Evolutionary conservation across 1,139 yeast species (phyloP), one percentile per base, ranked within the genome.

Genomic region (Geotrichum citri-aurantii): DNA sequence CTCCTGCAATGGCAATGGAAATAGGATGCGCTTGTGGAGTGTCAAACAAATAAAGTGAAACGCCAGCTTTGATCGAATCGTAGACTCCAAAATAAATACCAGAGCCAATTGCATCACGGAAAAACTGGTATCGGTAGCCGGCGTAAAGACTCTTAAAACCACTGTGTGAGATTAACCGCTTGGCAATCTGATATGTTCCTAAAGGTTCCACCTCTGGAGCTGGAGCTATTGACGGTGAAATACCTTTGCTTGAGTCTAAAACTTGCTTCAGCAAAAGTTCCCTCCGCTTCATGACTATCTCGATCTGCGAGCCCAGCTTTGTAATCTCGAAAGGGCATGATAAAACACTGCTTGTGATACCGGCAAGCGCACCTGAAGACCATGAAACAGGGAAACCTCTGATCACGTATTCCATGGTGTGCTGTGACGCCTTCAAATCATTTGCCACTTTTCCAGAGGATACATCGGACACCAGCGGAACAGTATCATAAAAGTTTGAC

Each of bases 311-410:
- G 62, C 86, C 88, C 7, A 89, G 78, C 69, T 90, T 90, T 54
- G 93, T 84, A 70, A 88, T 83, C 70, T 89, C 97, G 69, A 89
- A 89, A 0, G 97, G 97, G 66, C 93, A 86, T 2, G 95, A 88
- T 69, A 87, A 81, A 4, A 82, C 56, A 1, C 91, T 80, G 14
- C 86, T 84, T 1, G 79, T 75, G 1, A 81, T 81, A 1, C 96
- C 96, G 0, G 95, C 83, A 1, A 82, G 64, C 6, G 80, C 73
- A 0, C 96, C 96, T 0, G 95, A 79, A 1, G 79, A 56, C 60
- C 85, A 80, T 33, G 91, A 81, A 0, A 85, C 82, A 0, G 90
- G 93, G n/a, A 81, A 76, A 67, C 82, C 85, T 57, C 79, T 75
- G 10, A 81, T 29, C 11, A 82, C 77, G 5, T 67, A 58, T 8